A percentile compares a stretch with the other conserved stretches of the same genome.
These are phyloP conservation scores for Nitzschia sp. DNA, from an alignment of 108 stramenopile genomes.

Conservation along the genomic window DNA sequence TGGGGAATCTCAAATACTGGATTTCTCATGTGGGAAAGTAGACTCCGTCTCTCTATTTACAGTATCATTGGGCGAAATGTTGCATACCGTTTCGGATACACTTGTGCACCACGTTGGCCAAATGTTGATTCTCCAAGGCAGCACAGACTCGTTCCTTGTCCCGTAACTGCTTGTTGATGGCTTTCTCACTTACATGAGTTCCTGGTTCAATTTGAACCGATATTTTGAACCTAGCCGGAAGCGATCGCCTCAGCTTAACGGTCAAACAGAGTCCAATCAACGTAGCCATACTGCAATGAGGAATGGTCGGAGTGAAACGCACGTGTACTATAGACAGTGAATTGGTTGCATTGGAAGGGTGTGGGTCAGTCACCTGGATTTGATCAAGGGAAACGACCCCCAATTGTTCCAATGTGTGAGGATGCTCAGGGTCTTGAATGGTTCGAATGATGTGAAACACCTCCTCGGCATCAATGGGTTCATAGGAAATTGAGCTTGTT, in stretches of 20 bases:
- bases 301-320: constrained; percentile 62
- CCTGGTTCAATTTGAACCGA: constrained; percentile 88
- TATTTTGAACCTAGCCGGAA: constrained; percentile 92
- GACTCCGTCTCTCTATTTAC: background rate
- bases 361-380: constrained; percentile 59
- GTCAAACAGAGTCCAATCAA: constrained; percentile 94
- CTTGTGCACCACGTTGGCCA: constrained; percentile 94
- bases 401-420: constrained; percentile 94
- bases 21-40: no score
- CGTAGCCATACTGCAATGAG: constrained; percentile 99
- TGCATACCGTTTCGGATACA: constrained; percentile 83
- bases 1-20: no score
- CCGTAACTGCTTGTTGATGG: constrained; percentile 95
- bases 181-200: constrained; percentile 93
- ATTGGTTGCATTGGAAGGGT: background rate
- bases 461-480: constrained; percentile 70
- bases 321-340: constrained; percentile 56
- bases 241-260: constrained; percentile 91
- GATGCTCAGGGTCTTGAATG: constrained; percentile 99
- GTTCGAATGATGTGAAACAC: constrained; percentile 95
- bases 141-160: constrained; percentile 99
- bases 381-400: constrained; percentile 87
- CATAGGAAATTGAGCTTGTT: constrained; percentile 24
- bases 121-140: constrained; percentile 97
- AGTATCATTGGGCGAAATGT: background rate